phyloP scores from a whole-genome alignment of 2,329 filamentous ascomycete genomes.

The Microascus cirrosus region DNA sequence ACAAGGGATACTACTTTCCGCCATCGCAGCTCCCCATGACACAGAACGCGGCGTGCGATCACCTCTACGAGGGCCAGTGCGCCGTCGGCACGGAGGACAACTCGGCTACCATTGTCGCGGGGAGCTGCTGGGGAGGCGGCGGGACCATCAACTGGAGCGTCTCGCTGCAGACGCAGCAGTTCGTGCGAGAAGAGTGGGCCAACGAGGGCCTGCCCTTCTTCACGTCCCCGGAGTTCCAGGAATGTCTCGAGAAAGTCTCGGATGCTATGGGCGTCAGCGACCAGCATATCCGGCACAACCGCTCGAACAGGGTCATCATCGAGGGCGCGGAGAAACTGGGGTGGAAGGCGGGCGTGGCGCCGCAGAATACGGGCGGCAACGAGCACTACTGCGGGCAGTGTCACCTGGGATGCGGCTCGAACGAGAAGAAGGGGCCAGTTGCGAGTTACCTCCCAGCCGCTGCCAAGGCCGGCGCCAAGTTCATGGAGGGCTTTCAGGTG shows the following conservation, averaged over 20 bases:
- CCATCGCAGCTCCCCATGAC: constrained; percentile 65
- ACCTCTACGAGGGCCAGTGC: constrained; percentile 62
- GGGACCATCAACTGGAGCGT: constrained; percentile 82
- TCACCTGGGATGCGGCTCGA: constrained; percentile 49
- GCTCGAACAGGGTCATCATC: constrained; percentile 58
- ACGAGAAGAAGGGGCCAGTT: constrained; percentile 68
- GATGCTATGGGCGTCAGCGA: constrained; percentile 64
- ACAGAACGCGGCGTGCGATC: constrained; percentile 43
- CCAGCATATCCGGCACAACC: constrained; percentile 59
- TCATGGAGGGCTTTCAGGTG: constrained; percentile 73
- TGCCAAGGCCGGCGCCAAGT: constrained; percentile 62
- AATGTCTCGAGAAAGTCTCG: constrained; percentile 70
- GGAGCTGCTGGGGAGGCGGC: constrained; percentile 72
- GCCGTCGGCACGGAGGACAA: constrained; percentile 42
- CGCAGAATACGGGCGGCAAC: constrained; percentile 66
- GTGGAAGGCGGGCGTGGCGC: constrained; percentile 56
- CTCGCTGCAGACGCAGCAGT: constrained; percentile 55
- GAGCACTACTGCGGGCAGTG: constrained; percentile 66
- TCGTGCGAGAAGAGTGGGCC: constrained; percentile 74
- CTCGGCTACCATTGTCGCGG: constrained; percentile 51
- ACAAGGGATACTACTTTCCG: constrained; percentile 70
- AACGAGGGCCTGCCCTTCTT: constrained; percentile 57
- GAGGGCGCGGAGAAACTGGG: constrained; percentile 66
- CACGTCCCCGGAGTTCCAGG: constrained; percentile 60
- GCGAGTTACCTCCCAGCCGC: constrained; percentile 73